Evolutionary conservation across 208 protist species (phyloP), one percentile per base, ranked within the genome.

Genomic region (Acanthamoeba royreba): DNA sequence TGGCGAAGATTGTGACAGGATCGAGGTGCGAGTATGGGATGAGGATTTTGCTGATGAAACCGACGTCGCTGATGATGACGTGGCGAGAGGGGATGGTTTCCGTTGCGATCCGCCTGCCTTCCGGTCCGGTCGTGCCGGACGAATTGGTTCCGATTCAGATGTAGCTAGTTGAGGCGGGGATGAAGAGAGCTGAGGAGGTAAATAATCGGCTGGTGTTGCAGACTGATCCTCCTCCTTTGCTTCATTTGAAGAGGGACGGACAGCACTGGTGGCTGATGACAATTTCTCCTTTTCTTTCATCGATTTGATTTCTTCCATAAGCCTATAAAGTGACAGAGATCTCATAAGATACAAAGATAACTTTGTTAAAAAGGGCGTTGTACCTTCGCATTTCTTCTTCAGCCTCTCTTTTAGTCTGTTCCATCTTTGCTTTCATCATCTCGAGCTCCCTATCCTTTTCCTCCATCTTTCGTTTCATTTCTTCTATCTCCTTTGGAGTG

Each of bases 281-380:
- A 86, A 28, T 33, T 86, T 86, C 47, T 86, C 77, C 77, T 55
- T 86, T 15, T 86, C 77, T 33, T 86, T 86, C 77, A 86, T 86
- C 8, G 28, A 11, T 13, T 35, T 86, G 42, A 86, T 86, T 33
- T 86, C 77, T 15, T 86, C 77, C 47, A 86, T 49, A 11, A 86
- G 11, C 28, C 0, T 35, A 63, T 25, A 35, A 66, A 66, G 33
- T 66, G 4, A 66, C 2, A 66, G 33, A 63, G 11, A n/a, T n/a
- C 25, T 4, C 9, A n/a, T 19, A 19, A 25, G 49, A 19, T 25
- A 63, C 33, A 33, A n/a, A 9, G 1, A 66, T 22, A 7, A n/a
- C n/a, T n/a, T n/a, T n/a, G n/a, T n/a, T n/a, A n/a, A n/a, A n/a
- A n/a, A n/a, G n/a, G n/a, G n/a, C n/a, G n/a, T n/a, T n/a, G 4